Evolutionary conservation across 2,329 filamentous ascomycete species (phyloP), one percentile per base, ranked within the genome.

Genomic region (Nemania abortiva): DNA sequence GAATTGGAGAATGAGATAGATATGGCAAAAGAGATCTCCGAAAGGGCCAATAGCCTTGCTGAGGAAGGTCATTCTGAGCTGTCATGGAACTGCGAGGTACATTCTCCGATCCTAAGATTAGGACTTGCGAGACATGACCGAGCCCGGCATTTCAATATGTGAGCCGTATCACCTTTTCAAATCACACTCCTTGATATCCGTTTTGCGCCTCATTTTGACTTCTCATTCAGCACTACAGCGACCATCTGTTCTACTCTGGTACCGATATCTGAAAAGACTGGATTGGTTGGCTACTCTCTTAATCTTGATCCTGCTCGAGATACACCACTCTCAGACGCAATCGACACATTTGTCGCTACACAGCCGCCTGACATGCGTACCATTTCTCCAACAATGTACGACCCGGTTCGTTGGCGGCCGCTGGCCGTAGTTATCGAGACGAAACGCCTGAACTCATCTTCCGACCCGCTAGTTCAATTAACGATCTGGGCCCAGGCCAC

Each of bases 111-210:
- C 53, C 53, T 55, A 39, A 37, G 53, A 15, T 7, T 39, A 5
- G 53, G 29, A 22, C 53, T 39, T 37, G 29, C 7, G 31, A 39
- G n/a, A 22, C 29, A 22, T 6, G 29, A 39, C 31, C 53, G n/a
- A 24, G 53, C 37, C 31, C 29, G 31, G n/a, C 53, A 55, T 55
- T 55, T 55, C 53, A 55, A 55, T 20, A 39, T 55, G 29, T 55
- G 29, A 37, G 31, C 31, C 31, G 29, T 39, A 22, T 4, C 18
- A 20, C 29, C 5, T 10, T 4, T 31, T 54, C 27, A 34, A 37
- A 37, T 37, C 11, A 37, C 34, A 11, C 34, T 11, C 6, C 34
- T 37, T 11, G 6, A 11, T 6, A 6, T 11, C 34, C 34, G 34
- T 37, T 6, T 37, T 37, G 6, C 11, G 34, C 34, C 34, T 37